Evolutionary conservation across 2,329 filamentous ascomycete genomes (phyloP), one percentile per base, ranked within the genome.

Genomic region (Colletotrichum lentis): DNA sequence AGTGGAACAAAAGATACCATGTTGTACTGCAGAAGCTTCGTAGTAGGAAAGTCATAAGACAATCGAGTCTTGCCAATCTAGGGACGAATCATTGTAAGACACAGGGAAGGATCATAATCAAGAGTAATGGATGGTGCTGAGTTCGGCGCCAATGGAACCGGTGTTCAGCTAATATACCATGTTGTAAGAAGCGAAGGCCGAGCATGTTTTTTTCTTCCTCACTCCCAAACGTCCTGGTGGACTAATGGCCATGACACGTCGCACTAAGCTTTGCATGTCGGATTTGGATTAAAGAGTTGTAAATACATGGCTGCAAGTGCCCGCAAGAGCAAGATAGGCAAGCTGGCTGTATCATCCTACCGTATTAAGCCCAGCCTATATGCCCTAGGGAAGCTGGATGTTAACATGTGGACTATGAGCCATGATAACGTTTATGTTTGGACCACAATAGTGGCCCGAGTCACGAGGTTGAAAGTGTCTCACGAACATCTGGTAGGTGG

Each of bases 1-100:
- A n/a, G 27, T 16, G 31, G 31, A 37, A 16, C 41, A 20, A 22
- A 24, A 59, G 56, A 59, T 49, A 59, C 44, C 56, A 49, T 35
- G 14, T 49, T 18, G 20, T 12, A 35, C 18, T 37, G 24, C 43
- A 49, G 27, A 24, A n/a, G 6, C 41, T 47, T 35, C 18, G 3
- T 35, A 20, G 50, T 12, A 18, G 31, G 31, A 18, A 39, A 20
- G 50, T n/a, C 2, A 12, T 53, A n/a, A n/a, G 52, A 20, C 16
- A 54, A 16, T 22, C 8, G 14, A 5, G 31, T 22, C 20, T 53
- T 14, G 18, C 0, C 10, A 37, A 18, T 37, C 18, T 6, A 11
- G 37, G 27, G 31, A 20, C 10, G 11, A 37, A 31, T 37, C 18
- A 16, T 20, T 35, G 18, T 20, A 5, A 11, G 22, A 54, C 18